A percentile compares a stretch with the other conserved stretches of the same genome.
These are phyloP conservation scores for Collybiopsis luxurians DNA, from an alignment of 768 basidiomycete species.

Conservation along the genomic window DNA sequence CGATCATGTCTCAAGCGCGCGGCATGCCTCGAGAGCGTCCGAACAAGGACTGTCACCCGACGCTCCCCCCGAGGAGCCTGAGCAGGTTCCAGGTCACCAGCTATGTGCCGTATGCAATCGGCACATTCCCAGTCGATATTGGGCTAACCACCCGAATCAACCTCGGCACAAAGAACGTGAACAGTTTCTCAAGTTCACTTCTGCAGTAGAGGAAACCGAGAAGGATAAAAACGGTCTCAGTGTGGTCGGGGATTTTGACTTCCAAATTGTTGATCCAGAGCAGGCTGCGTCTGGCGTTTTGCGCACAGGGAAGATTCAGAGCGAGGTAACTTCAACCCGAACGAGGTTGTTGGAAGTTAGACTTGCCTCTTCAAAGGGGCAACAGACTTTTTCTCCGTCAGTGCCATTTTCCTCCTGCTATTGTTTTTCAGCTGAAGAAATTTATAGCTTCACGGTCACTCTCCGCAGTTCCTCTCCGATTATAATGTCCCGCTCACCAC, in stretches of 20 bases:
- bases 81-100: slow-evolving; percentile 8
- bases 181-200: slow-evolving; percentile 20
- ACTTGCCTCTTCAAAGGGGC: slow-evolving; percentile 5
- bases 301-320: slow-evolving; percentile 1
- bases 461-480: neutral
- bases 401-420: neutral
- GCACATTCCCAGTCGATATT: slow-evolving; percentile 11
- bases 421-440: neutral
- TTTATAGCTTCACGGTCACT: slow-evolving; percentile 2
- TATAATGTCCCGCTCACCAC: neutral
- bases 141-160: slow-evolving; percentile 13
- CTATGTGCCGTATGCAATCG: slow-evolving; percentile 22
- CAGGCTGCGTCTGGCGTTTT: slow-evolving; percentile 8
- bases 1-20: slow-evolving; percentile 12
- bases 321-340: neutral
- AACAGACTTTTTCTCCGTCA: slow-evolving; percentile 4
- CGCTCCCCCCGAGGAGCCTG: slow-evolving; percentile 17
- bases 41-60: slow-evolving; percentile 10
- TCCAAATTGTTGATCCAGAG: slow-evolving; percentile 28
- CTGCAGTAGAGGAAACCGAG: slow-evolving; percentile 29
- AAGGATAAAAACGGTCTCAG: slow-evolving; percentile 31
- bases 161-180: slow-evolving; percentile 21
- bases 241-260: slow-evolving; percentile 30
- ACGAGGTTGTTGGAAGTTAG: neutral
- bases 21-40: slow-evolving; percentile 10